Evolutionary conservation across 805 yeast species (phyloP).

Genomic region (Ogataea methylovora): DNA sequence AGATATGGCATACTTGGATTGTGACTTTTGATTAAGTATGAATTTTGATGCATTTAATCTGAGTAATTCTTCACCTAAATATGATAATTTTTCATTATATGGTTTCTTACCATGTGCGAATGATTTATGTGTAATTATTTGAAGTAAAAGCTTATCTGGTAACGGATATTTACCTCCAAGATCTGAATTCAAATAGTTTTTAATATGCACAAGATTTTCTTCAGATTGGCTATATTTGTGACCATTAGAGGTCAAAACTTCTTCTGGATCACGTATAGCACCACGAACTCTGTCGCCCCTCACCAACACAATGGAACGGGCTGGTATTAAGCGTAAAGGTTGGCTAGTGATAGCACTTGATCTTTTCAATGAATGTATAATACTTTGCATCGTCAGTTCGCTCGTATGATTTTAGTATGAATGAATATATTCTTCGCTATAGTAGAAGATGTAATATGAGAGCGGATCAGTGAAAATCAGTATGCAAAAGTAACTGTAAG

Average conservation of each 20-base stretch:
- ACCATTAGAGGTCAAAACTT: conserved; percentile 45
- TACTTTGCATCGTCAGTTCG: too few relatives aligned
- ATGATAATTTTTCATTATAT: conserved; percentile 76
- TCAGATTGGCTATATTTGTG: conserved; percentile 44
- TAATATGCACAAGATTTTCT: conserved; percentile 41
- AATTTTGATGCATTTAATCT: conserved; percentile 40
- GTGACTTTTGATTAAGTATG: conserved; percentile 22
- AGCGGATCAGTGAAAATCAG: too few relatives aligned
- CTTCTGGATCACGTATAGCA: conserved; percentile 62
- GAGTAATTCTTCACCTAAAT: conserved; percentile 60
- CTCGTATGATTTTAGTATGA: too few relatives aligned
- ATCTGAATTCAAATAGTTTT: conserved; percentile 31
- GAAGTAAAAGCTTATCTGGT: conserved; percentile 60
- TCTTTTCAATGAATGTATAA: too few relatives aligned
- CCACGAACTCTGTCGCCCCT: conserved; percentile 59
- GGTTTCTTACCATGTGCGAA: conserved; percentile 90
- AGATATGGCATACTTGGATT: conserved; percentile 31
- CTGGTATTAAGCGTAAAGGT: too few relatives aligned
- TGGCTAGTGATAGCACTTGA: too few relatives aligned
- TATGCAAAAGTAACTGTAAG: too few relatives aligned
- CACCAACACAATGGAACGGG: conserved; percentile 32
- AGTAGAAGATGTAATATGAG: too few relatives aligned
- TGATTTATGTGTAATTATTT: conserved; percentile 87
- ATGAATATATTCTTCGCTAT: too few relatives aligned
- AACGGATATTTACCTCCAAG: conserved; percentile 37